Evolutionary conservation across 129 eudicot genomes (phyloP), one percentile per base, ranked within the genome.

Genomic region (Lactuca sativa): DNA sequence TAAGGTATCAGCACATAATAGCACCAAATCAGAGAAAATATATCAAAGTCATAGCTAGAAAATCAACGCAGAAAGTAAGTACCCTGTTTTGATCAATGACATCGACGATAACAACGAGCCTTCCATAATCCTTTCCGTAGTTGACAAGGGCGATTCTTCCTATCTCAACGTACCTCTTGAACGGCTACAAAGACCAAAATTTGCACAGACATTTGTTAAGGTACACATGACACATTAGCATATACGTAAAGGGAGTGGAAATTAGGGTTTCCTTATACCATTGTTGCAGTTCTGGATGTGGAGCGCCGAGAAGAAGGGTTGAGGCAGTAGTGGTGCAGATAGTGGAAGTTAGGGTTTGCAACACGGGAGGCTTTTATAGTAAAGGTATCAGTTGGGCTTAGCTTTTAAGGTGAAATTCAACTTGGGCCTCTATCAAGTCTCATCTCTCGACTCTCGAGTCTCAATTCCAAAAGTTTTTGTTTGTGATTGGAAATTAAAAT

Each of bases 111-210:
- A 90, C 97, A 6, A 90, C 95, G 18, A 90, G 95, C 71, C 73
- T 79, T 61, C 97, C 97, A 54, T 90, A 90, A 56, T 87, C 97
- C 72, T 87, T 72, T 34, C 95, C 95, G 65, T 82, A 90, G 82
- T 90, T 90, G 40, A 87, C 86, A 10, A 90, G 87, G 30, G 97
- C 95, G 4, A 90, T 87, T 71, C 97, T 78, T 66, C 97, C 97
- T 69, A 90, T 79, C 86, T 90, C 97, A 6, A 90, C 91, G 76
- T 80, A 90, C 76, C 97, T 84, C 87, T 87, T 90, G 91, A 90
- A 90, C 83, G 97, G 95, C 97, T 90, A 59, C 72, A 70, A 49
- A 64, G n/a, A 72, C 31, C 14, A 58, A 25, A 56, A 7, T 69
- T 53, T 53, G 41, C 10, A 65, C 1, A 3, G 16, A 34, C 44